Evolutionary conservation across 208 protist species (phyloP).

Genomic region (Leishmania major): DNA sequence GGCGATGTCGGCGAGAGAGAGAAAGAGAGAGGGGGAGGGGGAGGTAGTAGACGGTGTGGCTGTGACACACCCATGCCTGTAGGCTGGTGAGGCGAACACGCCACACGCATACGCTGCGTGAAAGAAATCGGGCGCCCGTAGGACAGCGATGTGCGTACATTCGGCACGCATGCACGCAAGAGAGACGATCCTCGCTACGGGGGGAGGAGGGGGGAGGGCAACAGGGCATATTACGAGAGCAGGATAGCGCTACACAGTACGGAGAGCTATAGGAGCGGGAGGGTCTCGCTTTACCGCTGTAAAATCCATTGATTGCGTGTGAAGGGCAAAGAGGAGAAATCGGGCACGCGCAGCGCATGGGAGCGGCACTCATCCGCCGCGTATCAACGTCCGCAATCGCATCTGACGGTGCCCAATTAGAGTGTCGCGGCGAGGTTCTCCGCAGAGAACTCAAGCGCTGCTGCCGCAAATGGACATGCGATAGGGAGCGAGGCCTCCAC

Average conservation of each 20-base stretch:
- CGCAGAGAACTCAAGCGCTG: conserved; percentile 11
- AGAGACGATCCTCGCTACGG: background rate
- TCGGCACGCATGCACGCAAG: background rate
- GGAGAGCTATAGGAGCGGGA: background rate
- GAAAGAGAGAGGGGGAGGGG: background rate
- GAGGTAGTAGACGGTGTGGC: conserved; percentile 3
- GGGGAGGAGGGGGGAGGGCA: background rate
- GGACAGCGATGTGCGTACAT: background rate
- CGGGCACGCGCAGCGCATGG: background rate
- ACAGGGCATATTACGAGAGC: background rate
- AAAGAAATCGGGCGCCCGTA: background rate
- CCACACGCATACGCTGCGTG: background rate
- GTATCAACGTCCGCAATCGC: background rate
- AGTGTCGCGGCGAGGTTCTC: conserved; percentile 29
- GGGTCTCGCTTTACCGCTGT: background rate
- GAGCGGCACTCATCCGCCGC: no score
- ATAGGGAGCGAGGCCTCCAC: background rate
- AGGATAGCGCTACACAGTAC: background rate
- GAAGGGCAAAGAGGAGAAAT: background rate
- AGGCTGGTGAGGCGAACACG: background rate
- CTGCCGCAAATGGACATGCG: background rate
- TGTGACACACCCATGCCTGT: background rate
- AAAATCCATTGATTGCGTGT: background rate
- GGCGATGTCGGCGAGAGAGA: background rate
- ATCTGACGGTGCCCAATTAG: background rate